Evolutionary conservation across 2,329 filamentous ascomycete species (phyloP).

Genomic region (Didymella exigua): DNA sequence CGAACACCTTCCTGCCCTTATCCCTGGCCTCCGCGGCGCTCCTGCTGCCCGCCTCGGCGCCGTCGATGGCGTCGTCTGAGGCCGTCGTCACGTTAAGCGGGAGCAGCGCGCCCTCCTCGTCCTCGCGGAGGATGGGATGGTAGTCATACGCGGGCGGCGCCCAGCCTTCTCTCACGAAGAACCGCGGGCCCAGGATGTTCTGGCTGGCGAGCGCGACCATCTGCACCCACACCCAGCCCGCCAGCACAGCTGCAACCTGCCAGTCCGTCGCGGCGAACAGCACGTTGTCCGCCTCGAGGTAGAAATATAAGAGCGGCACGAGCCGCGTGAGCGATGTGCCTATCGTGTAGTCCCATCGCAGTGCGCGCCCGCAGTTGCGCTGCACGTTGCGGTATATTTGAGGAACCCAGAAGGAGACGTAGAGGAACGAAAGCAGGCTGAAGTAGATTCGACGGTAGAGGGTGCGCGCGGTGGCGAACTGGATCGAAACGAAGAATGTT

Average conservation of each 20-base stretch:
- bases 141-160: slow-evolving; percentile 85
- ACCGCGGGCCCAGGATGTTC: slow-evolving; percentile 85
- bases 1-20: slow-evolving; percentile 68
- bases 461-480: slow-evolving; percentile 63
- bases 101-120: slow-evolving; percentile 76
- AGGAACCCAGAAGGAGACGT: slow-evolving; percentile 89
- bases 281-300: slow-evolving; percentile 77
- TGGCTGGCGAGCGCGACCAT: slow-evolving; percentile 78
- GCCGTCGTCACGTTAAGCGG: slow-evolving; percentile 70
- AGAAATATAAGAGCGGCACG: slow-evolving; percentile 84
- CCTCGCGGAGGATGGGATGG: slow-evolving; percentile 84
- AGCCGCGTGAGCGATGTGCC: slow-evolving; percentile 82
- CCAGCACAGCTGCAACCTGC: slow-evolving; percentile 67
- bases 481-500: slow-evolving; percentile 64
- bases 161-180: slow-evolving; percentile 75
- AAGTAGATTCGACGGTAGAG: slow-evolving; percentile 60
- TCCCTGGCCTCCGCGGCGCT: slow-evolving; percentile 53
- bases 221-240: slow-evolving; percentile 86
- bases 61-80: slow-evolving; percentile 7
- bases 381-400: slow-evolving; percentile 90
- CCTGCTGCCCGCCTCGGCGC: slow-evolving; percentile 15
- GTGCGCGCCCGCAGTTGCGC: slow-evolving; percentile 87
- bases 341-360: slow-evolving; percentile 89
- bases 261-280: slow-evolving; percentile 75
- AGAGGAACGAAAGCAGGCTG: slow-evolving; percentile 70